A percentile compares a stretch with the other conserved stretches of the same genome.
Conservation (phyloP, 371 early-diverging fungal species). For the Umbelopsis sp. region DNA sequence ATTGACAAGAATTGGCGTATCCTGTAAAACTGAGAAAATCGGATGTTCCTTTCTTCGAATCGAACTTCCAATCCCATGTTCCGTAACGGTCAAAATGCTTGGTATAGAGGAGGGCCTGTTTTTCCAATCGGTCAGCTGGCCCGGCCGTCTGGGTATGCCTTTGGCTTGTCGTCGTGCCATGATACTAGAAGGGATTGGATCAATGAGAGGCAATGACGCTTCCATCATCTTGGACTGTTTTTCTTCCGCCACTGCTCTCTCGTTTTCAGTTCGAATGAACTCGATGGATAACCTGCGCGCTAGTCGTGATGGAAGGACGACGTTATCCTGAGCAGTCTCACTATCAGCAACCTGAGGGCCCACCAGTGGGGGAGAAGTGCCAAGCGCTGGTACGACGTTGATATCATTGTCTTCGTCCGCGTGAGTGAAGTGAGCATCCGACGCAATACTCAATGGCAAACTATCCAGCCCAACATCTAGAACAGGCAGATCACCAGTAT, state of each 20-base stretch:
- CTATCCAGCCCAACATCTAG: conserved; percentile 41
- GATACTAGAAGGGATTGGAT: neutral
- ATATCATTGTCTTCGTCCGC: neutral
- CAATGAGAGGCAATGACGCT: neutral
- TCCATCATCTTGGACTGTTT: neutral
- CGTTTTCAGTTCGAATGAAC: neutral
- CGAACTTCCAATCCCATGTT: neutral
- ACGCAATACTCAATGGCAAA: conserved; percentile 2
- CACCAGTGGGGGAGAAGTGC: neutral
- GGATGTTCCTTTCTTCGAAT: conserved; percentile 12
- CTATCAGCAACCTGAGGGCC: no score
- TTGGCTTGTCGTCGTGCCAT: conserved; percentile 5
- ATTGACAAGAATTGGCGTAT: neutral
- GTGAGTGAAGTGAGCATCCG: neutral
- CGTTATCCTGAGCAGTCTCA: neutral
- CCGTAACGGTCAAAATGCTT: neutral
- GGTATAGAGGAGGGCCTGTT: neutral
- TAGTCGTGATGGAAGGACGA: neutral
- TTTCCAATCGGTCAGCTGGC: neutral
- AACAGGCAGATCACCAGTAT: conserved; percentile 43
- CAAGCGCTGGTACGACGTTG: neutral
- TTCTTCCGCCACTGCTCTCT: neutral
- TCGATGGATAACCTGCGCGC: neutral
- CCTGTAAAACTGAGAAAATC: neutral
- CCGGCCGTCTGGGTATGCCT: neutral